Evolutionary conservation across 1,284 basidiomycete genomes (phyloP).

Genomic region (Athelia psychrophila): DNA sequence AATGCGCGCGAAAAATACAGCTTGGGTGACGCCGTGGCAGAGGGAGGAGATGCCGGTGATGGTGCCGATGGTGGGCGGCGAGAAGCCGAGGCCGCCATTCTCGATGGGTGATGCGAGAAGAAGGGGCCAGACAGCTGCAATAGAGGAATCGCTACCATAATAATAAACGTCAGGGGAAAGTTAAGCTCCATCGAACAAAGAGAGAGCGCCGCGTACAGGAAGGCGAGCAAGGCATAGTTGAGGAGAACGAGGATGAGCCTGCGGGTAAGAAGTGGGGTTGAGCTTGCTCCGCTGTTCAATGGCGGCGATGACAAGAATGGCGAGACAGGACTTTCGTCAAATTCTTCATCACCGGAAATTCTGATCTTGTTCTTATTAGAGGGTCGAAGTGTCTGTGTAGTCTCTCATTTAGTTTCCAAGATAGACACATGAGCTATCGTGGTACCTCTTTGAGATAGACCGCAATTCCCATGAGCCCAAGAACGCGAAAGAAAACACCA

Average conservation of each 20-base stretch:
- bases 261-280: not conserved
- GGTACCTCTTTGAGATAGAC: slow-evolving; percentile 48
- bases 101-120: slow-evolving; percentile 60
- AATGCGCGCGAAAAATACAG: slow-evolving; percentile 50
- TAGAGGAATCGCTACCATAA: too few species aligned
- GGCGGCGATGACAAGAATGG: not conserved
- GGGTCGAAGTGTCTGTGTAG: not conserved
- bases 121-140: slow-evolving; percentile 53
- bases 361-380: not conserved
- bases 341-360: not conserved
- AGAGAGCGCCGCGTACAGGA: slow-evolving; percentile 62
- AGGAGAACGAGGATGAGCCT: not conserved
- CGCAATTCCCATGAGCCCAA: slow-evolving; percentile 34
- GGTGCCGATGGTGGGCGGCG: slow-evolving; percentile 48
- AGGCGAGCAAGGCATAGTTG: slow-evolving; percentile 59
- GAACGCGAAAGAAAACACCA: slow-evolving; percentile 32
- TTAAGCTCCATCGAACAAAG: too few species aligned
- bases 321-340: not conserved
- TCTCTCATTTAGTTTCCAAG: not conserved
- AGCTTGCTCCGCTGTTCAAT: not conserved
- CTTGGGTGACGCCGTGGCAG: slow-evolving; percentile 53
- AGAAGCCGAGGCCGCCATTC: slow-evolving; percentile 55
- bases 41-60: slow-evolving; percentile 49
- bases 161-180: too few species aligned
- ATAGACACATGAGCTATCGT: not conserved